Evolutionary conservation across 768 basidiomycete genomes (phyloP), one percentile per base, ranked within the genome.

Genomic region (Trametes gibbosa): DNA sequence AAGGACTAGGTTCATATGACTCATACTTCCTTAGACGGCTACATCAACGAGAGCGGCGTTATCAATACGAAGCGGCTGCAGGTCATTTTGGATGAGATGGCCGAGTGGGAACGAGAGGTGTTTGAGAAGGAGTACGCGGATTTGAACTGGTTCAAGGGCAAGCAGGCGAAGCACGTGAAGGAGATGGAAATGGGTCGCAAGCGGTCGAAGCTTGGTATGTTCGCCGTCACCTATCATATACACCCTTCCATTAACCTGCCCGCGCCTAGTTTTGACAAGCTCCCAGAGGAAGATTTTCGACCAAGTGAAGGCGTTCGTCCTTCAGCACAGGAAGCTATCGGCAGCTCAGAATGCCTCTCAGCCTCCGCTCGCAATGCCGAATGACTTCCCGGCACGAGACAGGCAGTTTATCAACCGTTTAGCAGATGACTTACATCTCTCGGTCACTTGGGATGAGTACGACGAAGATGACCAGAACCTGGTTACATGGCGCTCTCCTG

Each of bases 101-200:
- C 84, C 2, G 74, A 81, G 12, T 93, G 92, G 83, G 97, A 99
- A 73, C 78, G 82, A 56, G 95, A 96, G 56, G 80, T 92, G 2
- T 99, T 96, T 63, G 89, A 97, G 79, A 89, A 85, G 73, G 95
- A 96, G 70, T 90, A 88, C 64, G 85, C 87, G 7, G 96, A 98
- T 69, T 62, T 85, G 65, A 95, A 87, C 66, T 98, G 94, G 92
- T 90, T 89, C 72, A 95, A 94, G 74, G 92, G 95, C 13, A 97
- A 98, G 76, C 93, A 95, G 69, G 76, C 75, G 39, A 92, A 88
- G 70, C 83, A 88, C 66, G 73, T 82, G 43, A 81, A 84, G 59
- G 84, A 85, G 64, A 77, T 85, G 76, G 89, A 89, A 68, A 73
- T 77, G 59, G 84, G 79, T 27, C 78, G 73, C 67, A 85, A 78